These are phyloP conservation scores for Thermoascus crustaceus DNA, from an alignment of 2,329 filamentous ascomycete genomes.

Conservation along the genomic window DNA sequence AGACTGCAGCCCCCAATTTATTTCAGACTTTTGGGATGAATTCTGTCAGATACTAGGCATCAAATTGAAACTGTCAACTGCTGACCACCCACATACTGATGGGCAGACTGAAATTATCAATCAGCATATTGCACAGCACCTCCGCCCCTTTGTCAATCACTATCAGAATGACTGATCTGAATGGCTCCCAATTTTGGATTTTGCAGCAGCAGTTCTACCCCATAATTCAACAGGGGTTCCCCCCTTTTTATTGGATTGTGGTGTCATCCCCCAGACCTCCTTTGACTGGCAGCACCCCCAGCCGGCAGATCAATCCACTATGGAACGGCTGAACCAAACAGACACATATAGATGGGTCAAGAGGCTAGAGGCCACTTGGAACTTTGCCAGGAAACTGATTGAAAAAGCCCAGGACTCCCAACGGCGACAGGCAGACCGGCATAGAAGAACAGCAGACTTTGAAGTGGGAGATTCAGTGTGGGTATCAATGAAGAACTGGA, in stretches of 20 bases:
- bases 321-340: no score
- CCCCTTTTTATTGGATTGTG: no score
- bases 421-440: slow-evolving; percentile 1
- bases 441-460: slow-evolving; percentile 2
- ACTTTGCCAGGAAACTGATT: slow-evolving; percentile 2
- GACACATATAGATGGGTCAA: no score
- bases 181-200: no score
- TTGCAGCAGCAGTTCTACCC: no score
- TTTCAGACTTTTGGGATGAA: slow-evolving; percentile 7
- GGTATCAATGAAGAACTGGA: background rate
- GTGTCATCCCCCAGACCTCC: no score
- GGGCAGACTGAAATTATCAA: slow-evolving; percentile 9
- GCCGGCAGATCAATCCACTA: no score
- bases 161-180: slow-evolving; percentile 8
- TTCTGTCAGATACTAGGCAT: slow-evolving; percentile 5
- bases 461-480: background rate
- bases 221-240: no score
- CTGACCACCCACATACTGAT: slow-evolving; percentile 5
- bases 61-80: slow-evolving; percentile 4
- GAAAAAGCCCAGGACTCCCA: background rate
- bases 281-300: no score
- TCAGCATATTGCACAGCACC: slow-evolving; percentile 3
- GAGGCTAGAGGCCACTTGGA: no score
- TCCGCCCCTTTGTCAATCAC: slow-evolving; percentile 5
- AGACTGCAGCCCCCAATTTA: slow-evolving; percentile 7